Base-by-base conservation (phyloP, 352 stramenopile species). In the Phytophthora citricola region DNA sequence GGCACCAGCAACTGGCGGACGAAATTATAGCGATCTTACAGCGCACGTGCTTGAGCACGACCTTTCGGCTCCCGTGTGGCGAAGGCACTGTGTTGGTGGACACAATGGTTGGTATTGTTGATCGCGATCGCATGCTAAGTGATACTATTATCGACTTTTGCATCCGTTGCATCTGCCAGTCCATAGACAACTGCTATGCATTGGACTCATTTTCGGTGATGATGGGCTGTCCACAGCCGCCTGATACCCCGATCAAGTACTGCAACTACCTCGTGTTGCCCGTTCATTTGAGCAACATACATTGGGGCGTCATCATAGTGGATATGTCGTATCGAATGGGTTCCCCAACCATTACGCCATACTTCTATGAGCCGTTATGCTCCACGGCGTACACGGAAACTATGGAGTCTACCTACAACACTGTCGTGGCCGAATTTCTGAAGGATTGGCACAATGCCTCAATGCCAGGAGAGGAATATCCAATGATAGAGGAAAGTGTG, bases 301-400 rank as follows among this genome's bases (percentile, higher is more conserved):
- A 56, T 40, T 51, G 45, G 46, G 45, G 45, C 4, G 26, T 49
- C 22, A 44, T 63, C 14, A 44, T 56, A 34, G 34, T 41, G 7
- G 7, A 22, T 24, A 8, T 63, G 1, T 5, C 12, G 2, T 56
- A 56, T 17, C 12, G 8, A 15, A 4, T 11, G n/a, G 24, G 48
- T 4, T 1, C 15, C 5, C 32, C 56, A 1, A 29, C 3, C 1
- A 44, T 63, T n/a, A 50, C 45, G 15, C 56, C 44, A 7, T 55
- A 43, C 15, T 64, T 43, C 45, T 63, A 57, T n/a, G 56, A 63
- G 7, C 36, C 36, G 5, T 20, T 56, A 22, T 57, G 22, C 22
- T 11, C 3, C 3, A 17, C 8, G 15, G 17, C 10, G 2, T 50
- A 55, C 44, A 31, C 1, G 9, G 22, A 9, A 17, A 20, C 45